These are phyloP conservation scores for Arthrobotrys sphaeroides DNA, from an alignment of 2,329 filamentous ascomycete species.

Conservation along the genomic window DNA sequence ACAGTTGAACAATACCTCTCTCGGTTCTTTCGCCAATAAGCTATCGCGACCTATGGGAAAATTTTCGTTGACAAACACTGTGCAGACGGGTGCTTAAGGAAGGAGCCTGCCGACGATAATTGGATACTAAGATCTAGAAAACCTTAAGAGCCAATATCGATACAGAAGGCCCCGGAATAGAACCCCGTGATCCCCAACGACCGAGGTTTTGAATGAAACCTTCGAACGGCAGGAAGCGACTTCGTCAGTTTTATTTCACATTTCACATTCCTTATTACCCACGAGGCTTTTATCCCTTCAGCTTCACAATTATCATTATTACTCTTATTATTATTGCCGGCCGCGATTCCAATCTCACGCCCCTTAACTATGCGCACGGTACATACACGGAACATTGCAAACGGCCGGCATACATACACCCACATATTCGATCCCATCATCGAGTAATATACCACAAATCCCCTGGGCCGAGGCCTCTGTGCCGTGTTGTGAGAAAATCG, in stretches of 20 bases:
- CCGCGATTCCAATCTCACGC: constrained; percentile 28
- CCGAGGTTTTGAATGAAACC: constrained; percentile 32
- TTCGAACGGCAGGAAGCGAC: constrained; percentile 34
- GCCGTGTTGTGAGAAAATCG: constrained; percentile 45
- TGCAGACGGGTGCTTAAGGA: constrained; percentile 10
- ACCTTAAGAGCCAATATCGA: constrained; percentile 5
- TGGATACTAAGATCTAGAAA: neutral
- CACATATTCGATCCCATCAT: constrained; percentile 9
- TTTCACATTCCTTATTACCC: constrained; percentile 30
- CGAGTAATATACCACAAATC: constrained; percentile 12
- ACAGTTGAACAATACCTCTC: constrained; percentile 19
- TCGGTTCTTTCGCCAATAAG: constrained; percentile 46
- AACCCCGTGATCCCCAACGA: constrained; percentile 31
- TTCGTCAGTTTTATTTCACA: neutral
- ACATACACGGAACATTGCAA: constrained; percentile 14
- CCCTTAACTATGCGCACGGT: constrained; percentile 33
- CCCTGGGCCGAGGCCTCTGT: constrained; percentile 32
- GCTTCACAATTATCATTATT: too few species aligned
- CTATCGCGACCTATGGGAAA: neutral
- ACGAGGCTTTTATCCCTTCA: constrained; percentile 17
- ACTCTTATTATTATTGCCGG: too few species aligned
- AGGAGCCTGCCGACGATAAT: neutral
- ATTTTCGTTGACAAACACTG: constrained; percentile 18
- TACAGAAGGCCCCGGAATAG: constrained; percentile 18
- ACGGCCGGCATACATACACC: constrained; percentile 17